These are phyloP conservation scores for Leccinum longicurvipes DNA, from an alignment of 768 basidiomycete species.

Conservation along the genomic window DNA sequence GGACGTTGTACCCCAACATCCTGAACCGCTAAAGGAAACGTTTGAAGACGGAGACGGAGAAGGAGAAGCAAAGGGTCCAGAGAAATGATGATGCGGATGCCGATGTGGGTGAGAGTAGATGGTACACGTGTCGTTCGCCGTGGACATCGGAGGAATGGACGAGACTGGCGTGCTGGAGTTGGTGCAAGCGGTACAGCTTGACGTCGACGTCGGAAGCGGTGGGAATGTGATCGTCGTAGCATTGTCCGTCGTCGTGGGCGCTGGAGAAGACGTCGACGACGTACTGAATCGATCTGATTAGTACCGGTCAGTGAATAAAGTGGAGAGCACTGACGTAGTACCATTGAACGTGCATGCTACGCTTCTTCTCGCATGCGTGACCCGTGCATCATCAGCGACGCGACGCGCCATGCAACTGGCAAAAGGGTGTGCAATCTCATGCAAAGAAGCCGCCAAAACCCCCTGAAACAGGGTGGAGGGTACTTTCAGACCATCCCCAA, in stretches of 20 bases:
- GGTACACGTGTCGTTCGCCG: neutral
- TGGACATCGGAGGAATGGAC: neutral
- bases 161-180: neutral
- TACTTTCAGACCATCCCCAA: slow-evolving; percentile 50
- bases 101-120: neutral
- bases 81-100: neutral
- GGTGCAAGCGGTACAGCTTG: neutral
- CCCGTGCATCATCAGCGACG: slow-evolving; percentile 48
- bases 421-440: slow-evolving; percentile 56
- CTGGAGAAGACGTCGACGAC: neutral
- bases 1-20: neutral
- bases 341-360: slow-evolving; percentile 12
- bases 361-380: slow-evolving; percentile 30
- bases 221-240: slow-evolving; percentile 10
- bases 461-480: slow-evolving; percentile 67
- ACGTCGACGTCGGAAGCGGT: neutral
- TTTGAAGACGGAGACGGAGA: neutral
- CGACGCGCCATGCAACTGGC: slow-evolving; percentile 54
- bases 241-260: neutral
- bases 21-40: neutral
- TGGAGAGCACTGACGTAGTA: neutral
- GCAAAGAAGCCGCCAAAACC: slow-evolving; percentile 48
- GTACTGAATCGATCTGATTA: neutral
- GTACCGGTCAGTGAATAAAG: neutral
- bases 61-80: neutral